These are phyloP conservation scores for Ceratobasidium sp. DNA, from an alignment of 1,284 basidiomycete genomes.

Conservation along the genomic window DNA sequence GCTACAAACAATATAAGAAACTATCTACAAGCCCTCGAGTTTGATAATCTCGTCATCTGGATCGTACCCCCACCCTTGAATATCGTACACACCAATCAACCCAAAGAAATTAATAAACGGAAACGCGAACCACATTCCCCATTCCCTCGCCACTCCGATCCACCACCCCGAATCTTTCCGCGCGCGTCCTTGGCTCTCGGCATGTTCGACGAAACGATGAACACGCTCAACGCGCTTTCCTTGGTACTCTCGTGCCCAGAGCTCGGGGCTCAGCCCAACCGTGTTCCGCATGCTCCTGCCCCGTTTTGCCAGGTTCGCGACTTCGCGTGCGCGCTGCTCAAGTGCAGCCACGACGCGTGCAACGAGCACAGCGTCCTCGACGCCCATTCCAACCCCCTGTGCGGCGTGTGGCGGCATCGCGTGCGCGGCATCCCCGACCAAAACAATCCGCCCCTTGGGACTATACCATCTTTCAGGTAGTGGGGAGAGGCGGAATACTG, in stretches of 20 bases:
- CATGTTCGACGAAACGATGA: slow-evolving; percentile 36
- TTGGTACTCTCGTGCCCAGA: slow-evolving; percentile 46
- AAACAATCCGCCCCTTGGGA: slow-evolving; percentile 36
- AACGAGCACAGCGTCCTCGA: slow-evolving; percentile 43
- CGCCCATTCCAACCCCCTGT: slow-evolving; percentile 43
- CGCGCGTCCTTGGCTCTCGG: slow-evolving; percentile 43
- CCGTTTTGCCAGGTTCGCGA: slow-evolving; percentile 35
- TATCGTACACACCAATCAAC: slow-evolving; percentile 36
- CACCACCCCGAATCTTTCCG: slow-evolving; percentile 40
- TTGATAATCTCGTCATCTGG: slow-evolving; percentile 45
- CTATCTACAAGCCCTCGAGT: slow-evolving; percentile 33
- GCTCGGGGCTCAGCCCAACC: slow-evolving; percentile 33
- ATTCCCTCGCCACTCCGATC: slow-evolving; percentile 33
- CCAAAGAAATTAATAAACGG: slow-evolving; percentile 40
- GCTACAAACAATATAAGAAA: not conserved
- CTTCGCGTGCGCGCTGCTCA: slow-evolving; percentile 42
- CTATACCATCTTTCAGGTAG: slow-evolving; percentile 43
- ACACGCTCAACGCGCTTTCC: slow-evolving; percentile 35
- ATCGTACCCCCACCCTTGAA: slow-evolving; percentile 47
- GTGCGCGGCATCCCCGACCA: slow-evolving; percentile 45
- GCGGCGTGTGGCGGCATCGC: slow-evolving; percentile 46
- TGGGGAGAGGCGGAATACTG: slow-evolving; percentile 40
- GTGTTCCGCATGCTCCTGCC: slow-evolving; percentile 44
- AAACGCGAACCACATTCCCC: slow-evolving; percentile 38
- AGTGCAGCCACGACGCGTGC: slow-evolving; percentile 35